Conservation (phyloP, 345 rosid genomes). For the Psidium guajava region DNA sequence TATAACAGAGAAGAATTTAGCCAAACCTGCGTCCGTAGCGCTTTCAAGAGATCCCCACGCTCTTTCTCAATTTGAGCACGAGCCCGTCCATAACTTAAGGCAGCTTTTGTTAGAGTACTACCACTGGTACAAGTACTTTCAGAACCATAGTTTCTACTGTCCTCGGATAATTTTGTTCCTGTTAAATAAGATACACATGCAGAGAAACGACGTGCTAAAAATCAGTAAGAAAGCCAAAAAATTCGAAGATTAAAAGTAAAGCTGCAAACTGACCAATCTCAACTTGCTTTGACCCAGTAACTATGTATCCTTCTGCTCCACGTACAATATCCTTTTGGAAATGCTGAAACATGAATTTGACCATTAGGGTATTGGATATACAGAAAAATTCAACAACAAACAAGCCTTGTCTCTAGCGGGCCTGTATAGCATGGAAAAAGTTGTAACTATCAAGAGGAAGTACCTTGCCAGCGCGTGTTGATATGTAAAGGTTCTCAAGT, state of each 20-base stretch:
- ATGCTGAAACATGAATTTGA: slow-evolving; percentile 39
- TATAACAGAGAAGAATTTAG: background rate
- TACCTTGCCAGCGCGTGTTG: slow-evolving; percentile 92
- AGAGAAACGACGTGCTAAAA: background rate
- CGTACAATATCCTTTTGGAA: slow-evolving; percentile 93
- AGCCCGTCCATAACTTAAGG: slow-evolving; percentile 51
- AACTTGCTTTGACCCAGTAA: slow-evolving; percentile 81
- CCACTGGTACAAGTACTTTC: slow-evolving; percentile 90
- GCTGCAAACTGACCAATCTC: slow-evolving; percentile 55
- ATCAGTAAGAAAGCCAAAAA: background rate
- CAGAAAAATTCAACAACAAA: background rate
- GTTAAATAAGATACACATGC: slow-evolving; percentile 1
- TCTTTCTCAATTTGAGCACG: slow-evolving; percentile 87
- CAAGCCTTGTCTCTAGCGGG: background rate
- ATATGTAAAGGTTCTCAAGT: slow-evolving; percentile 83
- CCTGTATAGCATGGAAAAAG: background rate
- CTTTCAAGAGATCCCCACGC: slow-evolving; percentile 67
- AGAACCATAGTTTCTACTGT: slow-evolving; percentile 77
- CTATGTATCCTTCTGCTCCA: slow-evolving; percentile 81
- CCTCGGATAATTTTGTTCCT: slow-evolving; percentile 86
- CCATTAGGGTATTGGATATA: background rate
- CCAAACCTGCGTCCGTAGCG: slow-evolving; percentile 88
- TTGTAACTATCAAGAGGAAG: background rate
- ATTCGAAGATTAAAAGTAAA: background rate
- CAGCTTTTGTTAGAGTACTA: slow-evolving; percentile 62